Conservation (phyloP, 2,329 filamentous ascomycete genomes). For the Fusarium subglutinans region DNA sequence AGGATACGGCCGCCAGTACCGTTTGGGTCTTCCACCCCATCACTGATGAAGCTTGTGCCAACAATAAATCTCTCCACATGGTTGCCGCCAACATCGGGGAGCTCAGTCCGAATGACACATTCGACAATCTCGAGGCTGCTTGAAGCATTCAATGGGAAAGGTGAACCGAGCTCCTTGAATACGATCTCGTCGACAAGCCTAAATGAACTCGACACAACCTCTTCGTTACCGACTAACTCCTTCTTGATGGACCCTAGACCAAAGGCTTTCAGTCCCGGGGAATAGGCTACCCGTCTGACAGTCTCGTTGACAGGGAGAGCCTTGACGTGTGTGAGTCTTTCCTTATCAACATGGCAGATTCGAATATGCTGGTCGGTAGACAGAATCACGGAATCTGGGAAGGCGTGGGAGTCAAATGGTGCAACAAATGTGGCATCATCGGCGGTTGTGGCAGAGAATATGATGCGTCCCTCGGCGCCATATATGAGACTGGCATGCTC, state of each 20-base stretch:
- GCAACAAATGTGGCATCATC: constrained; percentile 85
- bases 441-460: constrained; percentile 93
- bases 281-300: constrained; percentile 87
- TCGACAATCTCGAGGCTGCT: constrained; percentile 78
- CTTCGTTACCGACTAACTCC: constrained; percentile 74
- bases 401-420: constrained; percentile 82
- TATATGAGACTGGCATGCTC: constrained; percentile 96
- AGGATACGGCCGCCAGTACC: constrained; percentile 77
- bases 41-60: constrained; percentile 81
- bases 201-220: constrained; percentile 82
- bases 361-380: constrained; percentile 80
- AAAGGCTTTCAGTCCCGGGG: constrained; percentile 79
- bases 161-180: constrained; percentile 79
- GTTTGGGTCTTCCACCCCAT: constrained; percentile 60
- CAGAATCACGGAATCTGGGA: constrained; percentile 81
- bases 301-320: constrained; percentile 82
- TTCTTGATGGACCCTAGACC: constrained; percentile 87
- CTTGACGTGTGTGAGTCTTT: constrained; percentile 88
- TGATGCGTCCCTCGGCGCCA: constrained; percentile 83
- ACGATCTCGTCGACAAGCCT: constrained; percentile 90
- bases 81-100: constrained; percentile 67
- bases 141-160: constrained; percentile 66
- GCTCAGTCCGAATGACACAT: constrained; percentile 79
- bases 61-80: constrained; percentile 84
- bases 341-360: constrained; percentile 82